These are phyloP conservation scores for Eucalyptus pauciflora DNA, from an alignment of 345 rosid genomes.

Conservation along the genomic window DNA sequence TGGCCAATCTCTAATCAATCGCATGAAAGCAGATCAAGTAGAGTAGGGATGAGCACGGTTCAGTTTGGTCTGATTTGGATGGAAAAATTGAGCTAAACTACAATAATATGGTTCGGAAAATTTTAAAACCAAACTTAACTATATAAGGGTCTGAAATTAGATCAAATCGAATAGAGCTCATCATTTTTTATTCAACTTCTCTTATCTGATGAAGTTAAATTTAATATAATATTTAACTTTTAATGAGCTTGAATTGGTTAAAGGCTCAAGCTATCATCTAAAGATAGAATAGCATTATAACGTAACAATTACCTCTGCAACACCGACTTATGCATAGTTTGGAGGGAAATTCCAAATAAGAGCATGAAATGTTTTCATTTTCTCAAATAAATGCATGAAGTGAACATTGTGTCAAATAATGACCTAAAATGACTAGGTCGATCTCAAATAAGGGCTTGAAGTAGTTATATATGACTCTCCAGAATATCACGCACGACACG, in stretches of 20 bases:
- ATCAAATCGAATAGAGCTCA: neutral
- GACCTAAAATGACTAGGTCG: too few relatives aligned
- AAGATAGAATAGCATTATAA: neutral
- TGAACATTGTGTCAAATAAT: too few relatives aligned
- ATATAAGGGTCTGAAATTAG: neutral
- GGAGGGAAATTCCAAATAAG: too few relatives aligned
- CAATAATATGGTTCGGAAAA: neutral
- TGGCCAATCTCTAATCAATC: neutral
- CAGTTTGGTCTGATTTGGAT: neutral
- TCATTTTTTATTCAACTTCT: neutral
- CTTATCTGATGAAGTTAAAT: neutral
- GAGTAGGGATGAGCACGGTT: neutral
- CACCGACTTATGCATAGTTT: neutral
- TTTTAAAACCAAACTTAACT: neutral
- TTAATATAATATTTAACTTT: neutral
- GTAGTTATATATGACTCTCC: too few relatives aligned
- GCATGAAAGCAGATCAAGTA: neutral
- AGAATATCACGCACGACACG: rapidly evolving
- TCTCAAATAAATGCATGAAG: too few relatives aligned
- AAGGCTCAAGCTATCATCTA: neutral
- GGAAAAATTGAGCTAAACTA: neutral
- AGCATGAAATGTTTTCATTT: too few relatives aligned
- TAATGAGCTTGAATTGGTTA: neutral
- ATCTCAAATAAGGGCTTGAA: too few relatives aligned
- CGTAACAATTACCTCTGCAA: neutral